These are phyloP conservation scores for Candida gigantensis DNA, from an alignment of 1,139 yeast species.

Conservation along the genomic window DNA sequence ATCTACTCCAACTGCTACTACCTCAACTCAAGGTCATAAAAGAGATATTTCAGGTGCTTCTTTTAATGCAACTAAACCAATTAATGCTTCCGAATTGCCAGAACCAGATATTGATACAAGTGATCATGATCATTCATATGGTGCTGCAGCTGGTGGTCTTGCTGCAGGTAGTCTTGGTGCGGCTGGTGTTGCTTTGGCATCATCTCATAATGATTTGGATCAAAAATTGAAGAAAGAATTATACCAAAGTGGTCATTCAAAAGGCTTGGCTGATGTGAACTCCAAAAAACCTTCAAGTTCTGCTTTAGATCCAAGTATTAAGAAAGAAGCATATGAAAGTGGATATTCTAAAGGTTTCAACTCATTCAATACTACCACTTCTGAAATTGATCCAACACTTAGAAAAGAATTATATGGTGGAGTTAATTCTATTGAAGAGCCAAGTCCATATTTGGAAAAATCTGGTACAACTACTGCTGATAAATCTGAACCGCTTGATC, in stretches of 20 bases:
- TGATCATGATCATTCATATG: constrained; percentile 4
- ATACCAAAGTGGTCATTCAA: constrained; percentile 8
- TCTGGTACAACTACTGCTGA: not conserved
- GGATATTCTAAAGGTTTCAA: constrained; percentile 7
- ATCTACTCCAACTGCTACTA: constrained; percentile 1
- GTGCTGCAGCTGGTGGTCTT: constrained; percentile 12
- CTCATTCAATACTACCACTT: not conserved
- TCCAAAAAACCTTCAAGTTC: not conserved
- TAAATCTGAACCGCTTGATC: not conserved
- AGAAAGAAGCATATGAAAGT: constrained; percentile 7
- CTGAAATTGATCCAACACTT: constrained; percentile 4
- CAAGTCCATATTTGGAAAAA: not conserved
- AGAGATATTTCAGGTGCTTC: constrained; percentile 13
- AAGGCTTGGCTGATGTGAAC: constrained; percentile 2
- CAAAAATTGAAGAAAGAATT: constrained; percentile 7
- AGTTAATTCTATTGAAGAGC: constrained; percentile 1
- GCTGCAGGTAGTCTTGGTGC: constrained; percentile 6
- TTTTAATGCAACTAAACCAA: constrained; percentile 12
- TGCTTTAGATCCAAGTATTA: constrained; percentile 1
- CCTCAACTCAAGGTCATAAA: constrained; percentile 5
- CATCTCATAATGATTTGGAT: constrained; percentile 1
- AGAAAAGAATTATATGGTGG: constrained; percentile 10
- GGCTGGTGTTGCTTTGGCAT: constrained; percentile 4
- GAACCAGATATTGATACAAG: constrained; percentile 5
- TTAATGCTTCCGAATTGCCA: constrained; percentile 7